Evolutionary conservation across 495 filamentous ascomycete genomes (phyloP).

Genomic region (Terfezia claveryi): DNA sequence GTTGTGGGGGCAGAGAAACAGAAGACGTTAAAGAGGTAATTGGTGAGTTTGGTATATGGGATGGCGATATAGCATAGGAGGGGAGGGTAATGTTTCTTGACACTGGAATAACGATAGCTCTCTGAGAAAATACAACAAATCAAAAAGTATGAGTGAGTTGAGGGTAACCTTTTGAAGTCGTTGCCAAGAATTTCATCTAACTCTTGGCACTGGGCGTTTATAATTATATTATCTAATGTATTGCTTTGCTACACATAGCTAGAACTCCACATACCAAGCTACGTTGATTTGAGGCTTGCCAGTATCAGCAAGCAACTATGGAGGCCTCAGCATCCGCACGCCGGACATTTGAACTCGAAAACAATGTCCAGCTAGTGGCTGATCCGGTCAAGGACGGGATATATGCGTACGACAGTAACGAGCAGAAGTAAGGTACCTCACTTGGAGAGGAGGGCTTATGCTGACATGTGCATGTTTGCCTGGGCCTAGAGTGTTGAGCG

Average conservation of each 20-base stretch:
- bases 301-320: neutral
- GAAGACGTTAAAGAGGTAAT: conserved; percentile 86
- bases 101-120: no score
- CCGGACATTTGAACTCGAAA: conserved; percentile 52
- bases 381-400: conserved; percentile 75
- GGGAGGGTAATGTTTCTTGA: no score
- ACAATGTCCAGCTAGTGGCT: conserved; percentile 49
- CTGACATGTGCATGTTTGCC: neutral
- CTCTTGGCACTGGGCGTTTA: no score
- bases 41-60: neutral
- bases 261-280: no score
- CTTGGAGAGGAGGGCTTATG: neutral
- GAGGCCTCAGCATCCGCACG: neutral
- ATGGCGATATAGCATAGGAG: no score
- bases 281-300: no score
- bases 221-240: no score
- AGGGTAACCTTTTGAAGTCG: no score
- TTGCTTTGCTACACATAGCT: no score
- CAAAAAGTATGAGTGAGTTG: no score
- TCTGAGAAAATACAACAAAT: no score
- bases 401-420: conserved; percentile 51
- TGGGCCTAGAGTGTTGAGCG: conserved; percentile 17
- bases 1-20: conserved; percentile 91
- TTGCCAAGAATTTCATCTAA: no score
- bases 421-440: conserved; percentile 32